A percentile compares a stretch with the other conserved stretches of the same genome.
phyloP scores from a whole-genome alignment of 768 basidiomycete species.

The Xerocomellus amylosporus region DNA sequence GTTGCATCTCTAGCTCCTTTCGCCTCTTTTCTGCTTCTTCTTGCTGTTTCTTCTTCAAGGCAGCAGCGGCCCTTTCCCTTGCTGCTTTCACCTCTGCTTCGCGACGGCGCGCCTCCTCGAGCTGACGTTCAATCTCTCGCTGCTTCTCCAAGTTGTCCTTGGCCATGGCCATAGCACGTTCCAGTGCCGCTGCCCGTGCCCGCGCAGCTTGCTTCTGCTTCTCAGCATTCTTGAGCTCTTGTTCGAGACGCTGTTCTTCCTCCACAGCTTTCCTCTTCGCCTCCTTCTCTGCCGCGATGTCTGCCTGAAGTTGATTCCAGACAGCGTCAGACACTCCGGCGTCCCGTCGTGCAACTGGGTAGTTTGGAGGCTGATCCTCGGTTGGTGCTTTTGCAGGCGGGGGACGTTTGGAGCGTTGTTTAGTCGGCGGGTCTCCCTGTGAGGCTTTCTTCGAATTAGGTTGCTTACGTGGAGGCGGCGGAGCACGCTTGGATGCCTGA shows the following conservation, averaged over 20 bases:
- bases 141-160: conserved; percentile 20
- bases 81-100: conserved; percentile 26
- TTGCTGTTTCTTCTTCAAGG: conserved; percentile 32
- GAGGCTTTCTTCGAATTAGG: not conserved
- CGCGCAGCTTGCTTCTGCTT: conserved; percentile 13
- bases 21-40: conserved; percentile 38
- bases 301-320: conserved; percentile 51
- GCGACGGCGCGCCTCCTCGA: conserved; percentile 30
- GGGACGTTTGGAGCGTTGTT: not conserved
- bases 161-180: conserved; percentile 18
- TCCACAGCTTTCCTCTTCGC: conserved; percentile 17
- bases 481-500: conserved; percentile 20
- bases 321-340: conserved; percentile 50
- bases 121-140: conserved; percentile 26
- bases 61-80: conserved; percentile 24
- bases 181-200: conserved; percentile 10
- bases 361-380: conserved; percentile 5
- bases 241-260: conserved; percentile 18
- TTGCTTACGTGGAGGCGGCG: conserved; percentile 20
- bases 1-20: conserved; percentile 37
- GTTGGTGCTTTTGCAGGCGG: conserved; percentile 1
- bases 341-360: conserved; percentile 37
- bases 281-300: conserved; percentile 27
- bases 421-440: not conserved
- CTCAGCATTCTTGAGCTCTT: conserved; percentile 16